Percentiles rank a stretch among this genome's conserved stretches.
phyloP scores from a whole-genome alignment of 2,329 filamentous ascomycete species.

The Hypoxylon sp. region DNA sequence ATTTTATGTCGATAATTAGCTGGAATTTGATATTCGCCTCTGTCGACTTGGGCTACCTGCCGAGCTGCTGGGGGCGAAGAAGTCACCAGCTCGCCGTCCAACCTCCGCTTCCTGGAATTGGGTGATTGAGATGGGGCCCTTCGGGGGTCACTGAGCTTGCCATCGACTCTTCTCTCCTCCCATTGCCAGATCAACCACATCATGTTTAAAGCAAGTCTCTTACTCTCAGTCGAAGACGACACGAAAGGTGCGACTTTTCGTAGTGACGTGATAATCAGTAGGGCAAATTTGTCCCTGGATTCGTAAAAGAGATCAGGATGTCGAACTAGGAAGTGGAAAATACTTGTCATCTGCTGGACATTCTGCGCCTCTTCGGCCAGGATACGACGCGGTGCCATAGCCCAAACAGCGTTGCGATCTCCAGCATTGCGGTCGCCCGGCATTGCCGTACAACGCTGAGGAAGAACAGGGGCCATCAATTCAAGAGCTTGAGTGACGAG shows the following conservation, averaged over 20 bases:
- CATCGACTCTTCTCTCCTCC: constrained; percentile 85
- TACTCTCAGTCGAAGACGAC: constrained; percentile 89
- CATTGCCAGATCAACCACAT: constrained; percentile 92
- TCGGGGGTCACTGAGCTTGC: constrained; percentile 57
- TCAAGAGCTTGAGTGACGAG: constrained; percentile 95
- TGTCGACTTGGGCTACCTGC: constrained; percentile 61
- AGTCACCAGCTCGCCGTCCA: constrained; percentile 71
- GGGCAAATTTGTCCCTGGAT: constrained; percentile 88
- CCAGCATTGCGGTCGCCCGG: constrained; percentile 55
- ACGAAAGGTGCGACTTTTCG: constrained; percentile 87
- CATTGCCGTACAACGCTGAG: constrained; percentile 79
- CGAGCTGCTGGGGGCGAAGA: constrained; percentile 66
- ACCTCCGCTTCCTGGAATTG: constrained; percentile 77
- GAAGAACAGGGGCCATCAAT: constrained; percentile 92
- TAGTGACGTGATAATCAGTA: constrained; percentile 88
- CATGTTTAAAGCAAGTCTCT: constrained; percentile 89
- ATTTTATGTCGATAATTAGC: constrained; percentile 78
- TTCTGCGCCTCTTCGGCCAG: constrained; percentile 95
- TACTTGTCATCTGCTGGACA: constrained; percentile 93
- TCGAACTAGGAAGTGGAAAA: constrained; percentile 95
- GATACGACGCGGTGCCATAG: constrained; percentile 88
- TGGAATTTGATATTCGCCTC: constrained; percentile 76
- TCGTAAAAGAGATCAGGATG: constrained; percentile 96
- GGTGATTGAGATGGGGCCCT: constrained; percentile 74
- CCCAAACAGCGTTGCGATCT: constrained; percentile 86